A percentile compares a stretch with the other conserved stretches of the same genome.
Conservation (phyloP, 176 grass and related monocot genomes). For the Bromus sterilis region DNA sequence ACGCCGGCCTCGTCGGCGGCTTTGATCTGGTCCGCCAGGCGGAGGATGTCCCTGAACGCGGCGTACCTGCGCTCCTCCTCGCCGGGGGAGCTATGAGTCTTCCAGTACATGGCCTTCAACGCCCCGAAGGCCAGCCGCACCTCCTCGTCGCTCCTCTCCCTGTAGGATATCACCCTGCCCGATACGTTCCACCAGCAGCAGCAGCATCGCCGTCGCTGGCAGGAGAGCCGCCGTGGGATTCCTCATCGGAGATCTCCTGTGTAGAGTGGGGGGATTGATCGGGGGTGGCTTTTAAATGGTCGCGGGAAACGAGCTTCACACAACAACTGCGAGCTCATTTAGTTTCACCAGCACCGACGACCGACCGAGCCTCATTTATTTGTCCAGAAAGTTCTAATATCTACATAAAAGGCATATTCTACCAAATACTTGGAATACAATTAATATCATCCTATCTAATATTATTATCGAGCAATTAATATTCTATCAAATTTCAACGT, state of each 20-base stretch:
- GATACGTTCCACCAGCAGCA: not conserved
- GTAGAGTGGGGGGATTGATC: not conserved
- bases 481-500: no score
- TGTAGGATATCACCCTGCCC: conserved; percentile 14
- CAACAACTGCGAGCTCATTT: no score
- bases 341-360: no score
- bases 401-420: no score
- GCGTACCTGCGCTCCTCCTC: conserved; percentile 51
- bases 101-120: conserved; percentile 41
- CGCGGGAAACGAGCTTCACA: no score
- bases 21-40: conserved; percentile 58
- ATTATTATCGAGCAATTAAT: no score
- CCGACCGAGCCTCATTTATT: no score
- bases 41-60: conserved; percentile 62
- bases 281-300: no score
- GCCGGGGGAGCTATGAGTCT: conserved; percentile 41
- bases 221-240: not conserved
- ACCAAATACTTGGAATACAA: no score
- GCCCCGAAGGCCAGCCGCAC: conserved; percentile 37
- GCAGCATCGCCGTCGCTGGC: not conserved
- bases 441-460: no score
- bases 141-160: conserved; percentile 64
- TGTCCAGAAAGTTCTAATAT: no score
- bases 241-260: conserved; percentile 8
- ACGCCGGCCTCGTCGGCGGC: not conserved